Base-by-base conservation (phyloP, 2,329 filamentous ascomycete species). In the Phialophora chinensis region DNA sequence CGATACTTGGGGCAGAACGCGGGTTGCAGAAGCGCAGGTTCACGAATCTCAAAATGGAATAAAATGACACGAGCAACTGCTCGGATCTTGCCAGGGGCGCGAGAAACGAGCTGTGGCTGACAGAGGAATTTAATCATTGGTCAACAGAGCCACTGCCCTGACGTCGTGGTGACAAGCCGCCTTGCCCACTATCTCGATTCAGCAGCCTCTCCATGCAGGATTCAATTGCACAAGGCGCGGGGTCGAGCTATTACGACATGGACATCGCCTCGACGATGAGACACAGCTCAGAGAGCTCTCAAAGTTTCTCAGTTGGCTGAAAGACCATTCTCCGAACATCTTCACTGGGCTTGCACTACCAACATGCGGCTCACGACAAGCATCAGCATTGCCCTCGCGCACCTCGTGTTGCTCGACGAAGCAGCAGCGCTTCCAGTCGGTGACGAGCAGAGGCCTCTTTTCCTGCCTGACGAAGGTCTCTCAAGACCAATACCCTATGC, bases 191-290 rank as follows among this genome's bases (percentile, higher is more conserved):
- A 31, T 20, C 29, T 33, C 42, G 27, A 29, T 52, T 11, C n/a
- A 50, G 27, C 27, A 55, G 29, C 35, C 29, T n/a, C 55, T 44
- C 7, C 23, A 58, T 23, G 33, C n/a, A 38, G 20, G 29, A 31
- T 7, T 27, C 23, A 29, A 47, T 8, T 17, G 20, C 49, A 23
- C 20, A 61, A 53, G 52, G 57, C 54, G 62, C 62, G 62, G 62
- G 62, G 62, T 64, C 29, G 53, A 52, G 53, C 55, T 42, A 62
- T 62, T 62, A 62, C 60, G 60, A 62, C 62, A 64, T 59, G 53
- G 23, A 25, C 44, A 17, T 20, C 20, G 17, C 49, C 49, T 25
- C 49, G 49, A 38, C 29, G 17, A 29, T n/a, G 54, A 42, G 31
- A n/a, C 50, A 25, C n/a, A 8, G 17, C 14, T 29, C 49, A 52